Evolutionary conservation across 306 rosid genomes (phyloP).

Genomic region (Vachellia pachyceras): DNA sequence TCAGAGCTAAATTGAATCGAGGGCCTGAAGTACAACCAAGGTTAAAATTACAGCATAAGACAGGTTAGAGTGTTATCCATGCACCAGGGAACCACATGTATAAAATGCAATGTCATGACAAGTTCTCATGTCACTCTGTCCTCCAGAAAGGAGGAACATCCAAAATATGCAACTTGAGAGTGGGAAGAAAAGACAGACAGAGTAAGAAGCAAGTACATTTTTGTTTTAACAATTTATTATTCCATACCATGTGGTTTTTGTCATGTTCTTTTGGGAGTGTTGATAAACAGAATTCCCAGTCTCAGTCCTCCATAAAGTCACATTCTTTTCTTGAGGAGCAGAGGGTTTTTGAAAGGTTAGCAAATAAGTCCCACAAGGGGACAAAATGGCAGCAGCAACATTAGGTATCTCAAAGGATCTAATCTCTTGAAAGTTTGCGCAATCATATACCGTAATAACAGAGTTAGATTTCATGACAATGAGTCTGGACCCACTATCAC

Average conservation of each 20-base stretch:
- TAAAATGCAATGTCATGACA: neutral
- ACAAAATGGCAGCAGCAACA: constrained; percentile 61
- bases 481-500: constrained; percentile 77
- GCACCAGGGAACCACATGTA: neutral
- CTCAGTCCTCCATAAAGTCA: constrained; percentile 65
- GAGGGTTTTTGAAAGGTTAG: constrained; percentile 80
- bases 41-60: constrained; percentile 2
- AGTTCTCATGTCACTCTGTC: constrained; percentile 10
- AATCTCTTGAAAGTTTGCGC: constrained; percentile 57
- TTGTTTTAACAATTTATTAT: neutral
- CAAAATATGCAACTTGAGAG: neutral
- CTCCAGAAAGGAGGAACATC: neutral
- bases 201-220: neutral
- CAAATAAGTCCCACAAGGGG: constrained; percentile 75
- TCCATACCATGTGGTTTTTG: constrained; percentile 71
- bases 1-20: constrained; percentile 76
- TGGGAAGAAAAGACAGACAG: neutral
- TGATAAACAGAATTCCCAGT: constrained; percentile 68
- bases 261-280: constrained; percentile 73
- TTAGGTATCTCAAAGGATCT: constrained; percentile 73
- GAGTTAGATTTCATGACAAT: constrained; percentile 70
- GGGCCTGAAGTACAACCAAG: constrained; percentile 60
- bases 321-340: constrained; percentile 77
- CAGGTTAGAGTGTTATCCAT: neutral
- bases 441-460: constrained; percentile 56